These are phyloP conservation scores for Alternaria brassicicola DNA, from an alignment of 2,329 filamentous ascomycete genomes.

Conservation along the genomic window DNA sequence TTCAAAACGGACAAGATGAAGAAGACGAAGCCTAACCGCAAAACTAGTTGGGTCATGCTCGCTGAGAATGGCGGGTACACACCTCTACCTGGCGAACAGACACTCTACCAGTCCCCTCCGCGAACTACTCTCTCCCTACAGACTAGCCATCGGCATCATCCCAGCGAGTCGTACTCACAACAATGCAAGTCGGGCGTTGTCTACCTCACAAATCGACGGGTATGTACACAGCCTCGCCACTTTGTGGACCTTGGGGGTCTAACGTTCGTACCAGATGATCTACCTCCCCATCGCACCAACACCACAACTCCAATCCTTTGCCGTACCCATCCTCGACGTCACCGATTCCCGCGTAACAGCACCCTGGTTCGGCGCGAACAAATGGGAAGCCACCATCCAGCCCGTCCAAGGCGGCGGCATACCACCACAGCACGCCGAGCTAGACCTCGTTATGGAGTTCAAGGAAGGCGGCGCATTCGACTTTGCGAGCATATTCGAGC, in stretches of 20 bases:
- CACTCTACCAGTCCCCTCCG: slow-evolving; percentile 78
- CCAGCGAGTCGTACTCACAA: slow-evolving; percentile 67
- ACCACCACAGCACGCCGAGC: slow-evolving; percentile 71
- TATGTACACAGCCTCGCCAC: slow-evolving; percentile 50
- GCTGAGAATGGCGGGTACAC: slow-evolving; percentile 75
- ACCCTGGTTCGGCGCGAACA: slow-evolving; percentile 91
- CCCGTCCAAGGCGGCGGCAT: slow-evolving; percentile 85
- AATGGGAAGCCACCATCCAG: slow-evolving; percentile 80
- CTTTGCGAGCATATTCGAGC: slow-evolving; percentile 81
- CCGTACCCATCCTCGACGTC: slow-evolving; percentile 83
- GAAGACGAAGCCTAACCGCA: slow-evolving; percentile 42
- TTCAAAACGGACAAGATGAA: slow-evolving; percentile 22
- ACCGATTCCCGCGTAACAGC: slow-evolving; percentile 85
- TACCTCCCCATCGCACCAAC: slow-evolving; percentile 80
- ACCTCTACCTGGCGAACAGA: slow-evolving; percentile 81
- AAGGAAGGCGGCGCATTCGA: slow-evolving; percentile 95
- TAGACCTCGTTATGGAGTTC: slow-evolving; percentile 87
- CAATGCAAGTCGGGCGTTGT: slow-evolving; percentile 77
- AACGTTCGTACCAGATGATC: slow-evolving; percentile 67
- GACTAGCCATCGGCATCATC: slow-evolving; percentile 69
- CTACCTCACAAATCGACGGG: slow-evolving; percentile 84
- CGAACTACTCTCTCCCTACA: slow-evolving; percentile 79
- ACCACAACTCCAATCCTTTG: slow-evolving; percentile 79
- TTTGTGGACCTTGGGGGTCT: slow-evolving; percentile 1
- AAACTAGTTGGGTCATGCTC: slow-evolving; percentile 88